Conservation (phyloP, 148 eudicot species). For the Heliamphora exappendiculata region DNA sequence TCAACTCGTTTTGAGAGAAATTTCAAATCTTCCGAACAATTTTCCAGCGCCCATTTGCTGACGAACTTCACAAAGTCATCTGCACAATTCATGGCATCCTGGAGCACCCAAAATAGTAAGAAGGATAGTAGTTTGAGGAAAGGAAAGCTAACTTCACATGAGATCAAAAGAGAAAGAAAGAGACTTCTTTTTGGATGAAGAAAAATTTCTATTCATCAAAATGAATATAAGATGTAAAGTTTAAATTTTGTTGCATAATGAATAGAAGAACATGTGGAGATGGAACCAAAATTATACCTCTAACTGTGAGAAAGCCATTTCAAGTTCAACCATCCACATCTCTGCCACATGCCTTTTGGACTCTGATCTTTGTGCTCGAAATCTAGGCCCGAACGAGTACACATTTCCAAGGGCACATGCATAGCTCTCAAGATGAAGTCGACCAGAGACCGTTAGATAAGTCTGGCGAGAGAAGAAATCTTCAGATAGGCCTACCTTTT, state of each 20-base stretch:
- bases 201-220: not conserved
- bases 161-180: not conserved
- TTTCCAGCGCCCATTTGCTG: conserved; percentile 57
- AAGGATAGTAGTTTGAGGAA: not conserved
- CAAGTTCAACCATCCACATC: conserved; percentile 88
- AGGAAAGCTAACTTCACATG: not conserved
- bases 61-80: conserved; percentile 62
- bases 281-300: conserved; percentile 41
- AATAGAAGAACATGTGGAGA: not conserved
- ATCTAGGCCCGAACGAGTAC: conserved; percentile 86
- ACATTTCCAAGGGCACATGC: conserved; percentile 90
- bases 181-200: not conserved
- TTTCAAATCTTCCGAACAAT: conserved; percentile 53
- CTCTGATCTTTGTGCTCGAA: conserved; percentile 49
- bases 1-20: conserved; percentile 68
- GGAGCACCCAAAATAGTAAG: conserved; percentile 3
- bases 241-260: not conserved
- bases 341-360: conserved; percentile 63
- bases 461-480: conserved; percentile 68
- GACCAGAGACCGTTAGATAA: conserved; percentile 61
- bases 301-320: conserved; percentile 81
- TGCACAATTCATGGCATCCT: conserved; percentile 89
- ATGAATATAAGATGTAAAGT: not conserved
- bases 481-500: conserved; percentile 29
- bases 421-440: conserved; percentile 86